Evolutionary conservation across 2,329 filamentous ascomycete genomes (phyloP), one percentile per base, ranked within the genome.

Genomic region (Aspergillus pseudotamarii): DNA sequence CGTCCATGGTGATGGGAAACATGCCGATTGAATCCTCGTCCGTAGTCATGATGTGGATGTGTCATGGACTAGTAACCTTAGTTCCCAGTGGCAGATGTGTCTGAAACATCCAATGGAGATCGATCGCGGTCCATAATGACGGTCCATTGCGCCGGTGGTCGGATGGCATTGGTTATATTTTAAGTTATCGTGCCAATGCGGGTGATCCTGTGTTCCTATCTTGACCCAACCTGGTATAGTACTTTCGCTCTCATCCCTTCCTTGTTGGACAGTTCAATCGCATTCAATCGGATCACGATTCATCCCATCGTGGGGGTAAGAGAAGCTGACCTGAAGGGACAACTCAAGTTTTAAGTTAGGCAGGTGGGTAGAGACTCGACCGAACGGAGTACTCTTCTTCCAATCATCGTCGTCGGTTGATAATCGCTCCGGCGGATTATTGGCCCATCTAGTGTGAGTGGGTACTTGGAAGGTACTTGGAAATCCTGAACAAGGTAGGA

Each of bases 161-260:
- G 19, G 30, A 14, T 36, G 19, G 51, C 14, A 54, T 54, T 34
- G 51, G 51, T 21, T 34, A 34, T 54, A 34, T 23, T 54, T 53
- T 54, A 54, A 54, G 51, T 54, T 54, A 54, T 54, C 51, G 30
- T 54, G 51, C n/a, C 30, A 54, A 54, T 54, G 51, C 51, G 21
- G 51, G 51, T 54, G 51, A 54, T 54, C 51, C 48, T 21, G 46
- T 28, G 48, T 51, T 6, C 30, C 51, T 36, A 36, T 30, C 32
- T 51, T 36, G 51, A 12, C 51, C 30, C 19, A 54, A 54, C 30
- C 3, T 21, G 19, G 32, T 36, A n/a, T 36, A 54, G 51, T 34
- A 30, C 6, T 16, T 14, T 36, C 34, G 16, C 34, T 16, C 32
- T 10, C 11, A 12, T 34, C 11, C 1, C 32, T 32, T 11, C 14